These are phyloP conservation scores for Aspergillus sp. DNA, from an alignment of 2,329 filamentous ascomycete species.

Conservation along the genomic window DNA sequence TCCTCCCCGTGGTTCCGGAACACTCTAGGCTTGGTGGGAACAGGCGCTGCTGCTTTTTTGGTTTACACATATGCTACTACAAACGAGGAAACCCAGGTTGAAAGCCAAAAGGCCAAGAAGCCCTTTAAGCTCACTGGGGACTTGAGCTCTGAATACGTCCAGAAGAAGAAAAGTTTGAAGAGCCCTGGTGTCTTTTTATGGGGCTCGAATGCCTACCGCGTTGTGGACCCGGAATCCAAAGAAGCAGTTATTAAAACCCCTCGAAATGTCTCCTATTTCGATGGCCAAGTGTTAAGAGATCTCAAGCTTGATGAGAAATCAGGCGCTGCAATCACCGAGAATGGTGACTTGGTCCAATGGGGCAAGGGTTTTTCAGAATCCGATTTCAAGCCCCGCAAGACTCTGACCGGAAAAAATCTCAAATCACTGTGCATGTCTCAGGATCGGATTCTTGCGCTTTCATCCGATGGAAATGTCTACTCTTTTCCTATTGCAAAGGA, in stretches of 20 bases:
- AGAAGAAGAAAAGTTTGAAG: conserved; percentile 76
- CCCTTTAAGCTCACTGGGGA: conserved; percentile 45
- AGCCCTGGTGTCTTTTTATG: conserved; percentile 89
- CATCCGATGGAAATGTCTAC: conserved; percentile 71
- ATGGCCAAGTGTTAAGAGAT: conserved; percentile 78
- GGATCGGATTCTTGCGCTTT: conserved; percentile 78
- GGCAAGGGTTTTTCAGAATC: conserved; percentile 68
- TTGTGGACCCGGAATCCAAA: conserved; percentile 78
- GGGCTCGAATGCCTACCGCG: conserved; percentile 80
- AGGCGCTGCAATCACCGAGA: conserved; percentile 81
- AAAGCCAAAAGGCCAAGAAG: conserved; percentile 13
- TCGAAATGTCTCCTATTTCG: conserved; percentile 72
- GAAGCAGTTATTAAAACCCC: conserved; percentile 77
- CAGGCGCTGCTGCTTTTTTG: conserved; percentile 25
- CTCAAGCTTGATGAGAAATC: conserved; percentile 78
- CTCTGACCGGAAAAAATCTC: conserved; percentile 77
- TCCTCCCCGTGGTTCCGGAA: conserved; percentile 25
- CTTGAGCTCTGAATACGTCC: conserved; percentile 79
- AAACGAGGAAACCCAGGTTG: conserved; percentile 12
- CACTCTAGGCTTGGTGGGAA: conserved; percentile 25
- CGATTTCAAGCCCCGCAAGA: conserved; percentile 60
- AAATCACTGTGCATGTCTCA: conserved; percentile 69
- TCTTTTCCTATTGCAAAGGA: conserved; percentile 72
- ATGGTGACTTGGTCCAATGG: conserved; percentile 90
- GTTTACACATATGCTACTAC: conserved; percentile 26